Conservation (phyloP, 2,329 filamentous ascomycete species). For the Cladosporium sp. region DNA sequence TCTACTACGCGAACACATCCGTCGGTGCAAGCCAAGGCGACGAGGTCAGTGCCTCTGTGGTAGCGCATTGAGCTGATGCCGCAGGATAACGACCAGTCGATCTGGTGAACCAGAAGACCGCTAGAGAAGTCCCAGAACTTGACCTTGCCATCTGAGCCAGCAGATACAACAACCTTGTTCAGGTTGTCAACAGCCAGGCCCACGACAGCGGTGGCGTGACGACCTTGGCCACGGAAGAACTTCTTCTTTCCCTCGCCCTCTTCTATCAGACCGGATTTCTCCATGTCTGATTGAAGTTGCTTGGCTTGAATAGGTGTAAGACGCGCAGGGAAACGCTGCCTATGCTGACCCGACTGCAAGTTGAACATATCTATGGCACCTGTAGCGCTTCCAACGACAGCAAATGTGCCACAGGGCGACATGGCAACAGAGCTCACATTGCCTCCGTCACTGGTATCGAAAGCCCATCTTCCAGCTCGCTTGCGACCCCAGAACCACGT, state of each 20-base stretch:
- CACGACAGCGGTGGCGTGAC: conserved; percentile 77
- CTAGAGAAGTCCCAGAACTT: conserved; percentile 98
- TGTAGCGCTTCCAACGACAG: conserved; percentile 75
- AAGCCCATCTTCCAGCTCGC: conserved; percentile 86
- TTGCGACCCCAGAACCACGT: conserved; percentile 99
- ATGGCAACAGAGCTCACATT: conserved; percentile 81
- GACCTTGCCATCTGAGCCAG: conserved; percentile 82
- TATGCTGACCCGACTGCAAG: conserved; percentile 83
- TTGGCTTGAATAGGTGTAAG: conserved; percentile 74
- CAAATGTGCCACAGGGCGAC: conserved; percentile 90
- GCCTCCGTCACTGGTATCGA: conserved; percentile 78
- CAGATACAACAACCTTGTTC: conserved; percentile 81
- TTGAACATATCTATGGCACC: conserved; percentile 95
- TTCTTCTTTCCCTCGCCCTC: conserved; percentile 43
- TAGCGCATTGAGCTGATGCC: conserved; percentile 74
- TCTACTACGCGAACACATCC: conserved; percentile 84
- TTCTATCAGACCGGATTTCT: conserved; percentile 26
- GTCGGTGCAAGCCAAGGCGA: conserved; percentile 87
- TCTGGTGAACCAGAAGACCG: conserved; percentile 71
- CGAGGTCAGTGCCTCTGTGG: conserved; percentile 75
- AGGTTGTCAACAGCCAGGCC: conserved; percentile 85
- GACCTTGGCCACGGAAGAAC: conserved; percentile 55
- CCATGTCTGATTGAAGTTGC: conserved; percentile 62
- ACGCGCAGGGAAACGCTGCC: conserved; percentile 79
- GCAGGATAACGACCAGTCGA: conserved; percentile 77